Conservation (phyloP, 2,329 filamentous ascomycete species). For the Monilinia polystroma region DNA sequence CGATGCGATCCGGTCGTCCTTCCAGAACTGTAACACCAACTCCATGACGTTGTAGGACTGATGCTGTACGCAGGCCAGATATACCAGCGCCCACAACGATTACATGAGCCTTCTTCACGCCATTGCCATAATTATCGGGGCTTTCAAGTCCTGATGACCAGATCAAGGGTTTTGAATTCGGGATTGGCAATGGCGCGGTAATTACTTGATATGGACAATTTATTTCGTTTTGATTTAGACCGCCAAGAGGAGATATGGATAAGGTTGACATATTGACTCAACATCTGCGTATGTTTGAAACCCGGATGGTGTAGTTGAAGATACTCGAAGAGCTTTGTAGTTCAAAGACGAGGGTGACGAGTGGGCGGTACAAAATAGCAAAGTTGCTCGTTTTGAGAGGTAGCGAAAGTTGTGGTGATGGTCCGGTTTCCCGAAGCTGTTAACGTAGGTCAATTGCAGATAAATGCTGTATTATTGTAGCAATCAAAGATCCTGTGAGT, state of each 20-base stretch:
- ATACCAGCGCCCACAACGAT: constrained; percentile 57
- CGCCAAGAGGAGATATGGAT: constrained; percentile 38
- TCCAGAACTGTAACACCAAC: constrained; percentile 56
- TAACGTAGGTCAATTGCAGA: constrained; percentile 15
- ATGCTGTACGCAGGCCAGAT: constrained; percentile 56
- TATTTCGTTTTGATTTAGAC: constrained; percentile 38
- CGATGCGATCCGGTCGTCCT: constrained; percentile 52
- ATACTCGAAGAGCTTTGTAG: constrained; percentile 7
- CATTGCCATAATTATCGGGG: constrained; percentile 22
- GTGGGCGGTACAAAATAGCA: constrained; percentile 10
- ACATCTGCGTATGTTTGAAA: constrained; percentile 36
- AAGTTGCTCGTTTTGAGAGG: not conserved
- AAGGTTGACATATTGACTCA: constrained; percentile 39
- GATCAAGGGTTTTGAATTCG: constrained; percentile 14
- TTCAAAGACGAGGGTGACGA: not conserved
- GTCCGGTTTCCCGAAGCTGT: constrained; percentile 1
- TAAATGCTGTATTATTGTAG: constrained; percentile 15
- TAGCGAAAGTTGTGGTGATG: not conserved
- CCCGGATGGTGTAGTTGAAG: not conserved
- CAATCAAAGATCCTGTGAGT: constrained; percentile 17
- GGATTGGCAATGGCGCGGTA: constrained; percentile 24
- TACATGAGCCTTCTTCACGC: constrained; percentile 43
- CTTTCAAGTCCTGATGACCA: constrained; percentile 28
- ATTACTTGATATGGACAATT: constrained; percentile 29
- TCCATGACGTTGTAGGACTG: constrained; percentile 53